Base-by-base conservation (phyloP, 1,139 yeast genomes). In the Kurtzmaniella quercitrusa region DNA sequence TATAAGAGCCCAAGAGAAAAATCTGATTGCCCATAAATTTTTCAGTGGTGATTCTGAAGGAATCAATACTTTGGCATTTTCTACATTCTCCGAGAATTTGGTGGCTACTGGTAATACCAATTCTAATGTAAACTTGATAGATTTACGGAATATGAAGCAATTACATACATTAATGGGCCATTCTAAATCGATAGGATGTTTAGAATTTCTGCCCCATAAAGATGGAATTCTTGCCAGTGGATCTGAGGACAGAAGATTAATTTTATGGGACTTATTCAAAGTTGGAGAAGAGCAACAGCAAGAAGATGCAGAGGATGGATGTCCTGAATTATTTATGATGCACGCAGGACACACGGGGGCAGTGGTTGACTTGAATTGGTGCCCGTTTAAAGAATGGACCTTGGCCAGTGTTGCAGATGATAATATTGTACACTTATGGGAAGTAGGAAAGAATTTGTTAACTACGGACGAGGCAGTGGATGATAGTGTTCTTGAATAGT, bases 341-440 rank as follows among this genome's bases (percentile, higher is more conserved):
- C 95, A 86, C 55, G 94, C 93, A 33, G 95, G 95, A 15, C 94
- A 85, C 56, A 83, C 88, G 11, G 85, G 89, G 11, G 75, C 84
- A 1, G 83, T 86, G 10, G 81, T 82, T 31, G 95, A 86, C 58
- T 70, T 85, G 52, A 75, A 81, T 39, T 82, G 88, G 75, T 83
- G 84, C 55, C 81, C 84, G 2, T 78, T 73, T 53, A 73, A 79
- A 46, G 85, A 85, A 14, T 85, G 91, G 91, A 75, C 87, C 27
- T 56, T 85, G 45, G 88, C 85, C 0, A 76, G 87, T 23, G 81
- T 82, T 27, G 86, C 90, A 12, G 91, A 84, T 56, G 90, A 85
- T 50, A 85, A 85, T 56, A 80, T 83, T 42, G 84, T 85, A 4
- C 94, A 86, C 55, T 65, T 85, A 25, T 86, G 94, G 94, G 81